Evolutionary conservation across 306 rosid species (phyloP), one percentile per base, ranked within the genome.

Genomic region (Arachis hypogaea): DNA sequence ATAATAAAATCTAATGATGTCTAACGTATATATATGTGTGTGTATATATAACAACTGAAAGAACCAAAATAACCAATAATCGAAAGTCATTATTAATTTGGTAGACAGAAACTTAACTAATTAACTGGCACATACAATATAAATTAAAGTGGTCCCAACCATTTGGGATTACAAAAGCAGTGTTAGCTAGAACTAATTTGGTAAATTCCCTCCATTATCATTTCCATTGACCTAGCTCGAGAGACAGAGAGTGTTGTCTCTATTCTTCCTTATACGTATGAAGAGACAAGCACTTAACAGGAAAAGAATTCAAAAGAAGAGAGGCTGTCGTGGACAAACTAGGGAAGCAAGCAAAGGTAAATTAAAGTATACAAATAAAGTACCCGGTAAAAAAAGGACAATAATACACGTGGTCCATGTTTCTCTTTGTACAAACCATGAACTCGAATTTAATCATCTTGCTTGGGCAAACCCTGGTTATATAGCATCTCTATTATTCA

Each of bases 381-480:
- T 63, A 47, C 36, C 52, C 44, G 8, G 38, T 33, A 33, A 33
- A 33, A 41, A 28, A 28, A 58, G 74, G 66, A 57, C 74, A 75
- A 75, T 76, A 75, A 81, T 75, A n/a, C 60, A 68, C 72, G 55
- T 75, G 84, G 77, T 50, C 73, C 84, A 46, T 61, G 74, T 60
- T 45, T 36, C 60, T 55, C 56, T 68, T 11, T 61, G 54, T 18
- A 55, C 55, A 62, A 54, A 60, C 63, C 71, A 59, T 69, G 76
- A 54, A 16, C 51, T 64, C 5, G 51, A 69, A 61, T 70, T 67
- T 14, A 63, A 29, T 36, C 58, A 62, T 74, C 30, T 60, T 68
- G 47, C 11, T 55, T 44, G 58, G 40, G 79, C 72, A 49, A 76
- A 73, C 52, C 71, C 75, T 54, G 5, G 9, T 38, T 33, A 33